Evolutionary conservation across 306 rosid species (phyloP).

Genomic region (Sicyos baderoa): DNA sequence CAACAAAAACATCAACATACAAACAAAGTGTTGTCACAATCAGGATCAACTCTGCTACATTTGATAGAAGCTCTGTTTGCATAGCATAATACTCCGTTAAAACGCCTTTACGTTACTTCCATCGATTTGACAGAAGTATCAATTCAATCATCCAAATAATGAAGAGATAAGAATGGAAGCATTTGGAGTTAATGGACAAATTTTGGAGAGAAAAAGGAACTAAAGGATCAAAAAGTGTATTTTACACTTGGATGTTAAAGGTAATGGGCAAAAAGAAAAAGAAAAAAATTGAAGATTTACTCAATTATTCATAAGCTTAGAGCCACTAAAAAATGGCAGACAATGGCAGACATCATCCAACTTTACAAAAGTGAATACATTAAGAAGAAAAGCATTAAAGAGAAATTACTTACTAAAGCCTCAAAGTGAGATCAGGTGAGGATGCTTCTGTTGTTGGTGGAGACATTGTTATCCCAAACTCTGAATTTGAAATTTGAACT

Average conservation of each 20-base stretch:
- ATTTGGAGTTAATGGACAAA: conserved; percentile 2
- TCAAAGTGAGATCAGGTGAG: conserved; percentile 71
- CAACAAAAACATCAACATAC: no score
- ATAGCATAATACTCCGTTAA: no score
- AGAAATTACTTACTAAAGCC: conserved; percentile 34
- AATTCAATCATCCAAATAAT: no score
- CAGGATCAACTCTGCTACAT: no score
- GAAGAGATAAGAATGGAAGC: conserved; percentile 6
- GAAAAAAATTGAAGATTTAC: conserved; percentile 4
- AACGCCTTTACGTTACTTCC: no score
- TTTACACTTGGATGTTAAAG: neutral
- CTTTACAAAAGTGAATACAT: conserved; percentile 18
- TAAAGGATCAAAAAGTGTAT: neutral
- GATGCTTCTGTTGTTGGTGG: conserved; percentile 38
- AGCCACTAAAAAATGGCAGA: conserved; percentile 11
- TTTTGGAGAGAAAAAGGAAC: neutral
- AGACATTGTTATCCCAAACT: conserved; percentile 26
- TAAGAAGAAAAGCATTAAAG: neutral
- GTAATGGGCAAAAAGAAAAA: neutral
- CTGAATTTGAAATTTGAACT: conserved; percentile 18
- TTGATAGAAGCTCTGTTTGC: no score
- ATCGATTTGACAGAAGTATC: no score
- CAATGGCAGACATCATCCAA: conserved; percentile 11
- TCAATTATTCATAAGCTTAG: conserved; percentile 11
- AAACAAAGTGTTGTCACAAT: no score